Base-by-base conservation (phyloP, 2,329 filamentous ascomycete species). In the Endoconidiophora polonica region DNA sequence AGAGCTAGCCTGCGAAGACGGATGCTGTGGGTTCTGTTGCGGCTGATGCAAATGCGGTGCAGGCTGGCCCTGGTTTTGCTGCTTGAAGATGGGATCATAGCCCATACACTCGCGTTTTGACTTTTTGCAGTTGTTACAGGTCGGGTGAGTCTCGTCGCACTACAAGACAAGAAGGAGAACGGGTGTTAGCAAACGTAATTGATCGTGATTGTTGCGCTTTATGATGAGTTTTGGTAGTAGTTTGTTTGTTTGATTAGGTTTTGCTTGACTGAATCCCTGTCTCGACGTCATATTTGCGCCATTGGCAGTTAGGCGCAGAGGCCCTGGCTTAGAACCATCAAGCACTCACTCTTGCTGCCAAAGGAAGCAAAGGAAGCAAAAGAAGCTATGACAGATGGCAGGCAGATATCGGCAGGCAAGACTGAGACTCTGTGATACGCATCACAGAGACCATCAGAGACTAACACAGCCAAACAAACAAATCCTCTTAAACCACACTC, bases 111-210 rank as follows among this genome's bases (percentile, higher is more conserved):
- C 84, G 60, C 85, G 83, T 67, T 90, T 91, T 57, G 83, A 87
- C 65, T 91, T 91, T 61, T 82, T 81, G 68, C 85, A 91, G 62
- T 91, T 86, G 67, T 86, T 81, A 71, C 91, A 98, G 54, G 82
- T 80, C 20, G 91, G 91, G 65, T 94, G 87, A 54, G 79, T 80
- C 72, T 98, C 91, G 76, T 96, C 91, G 68, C 91, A 98, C 91
- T 95, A 63, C 54, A 55, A 55, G 54, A 57, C 16, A 3, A 5
- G 2, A 43, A 33, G 26, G 26, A 33, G 26, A 33, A 9, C 12
- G 26, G 26, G 26, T 33, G 26, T 33, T 33, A 33, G 26, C 12
- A 10, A 10, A 33, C 7, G 12, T 33, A 10, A 9, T 33, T 43
- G 20, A 43, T 43, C 14, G n/a, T 22, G 40, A 22, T 43, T 14